Base-by-base conservation (phyloP, 495 filamentous ascomycete genomes). In the Apodospora peruviana region DNA sequence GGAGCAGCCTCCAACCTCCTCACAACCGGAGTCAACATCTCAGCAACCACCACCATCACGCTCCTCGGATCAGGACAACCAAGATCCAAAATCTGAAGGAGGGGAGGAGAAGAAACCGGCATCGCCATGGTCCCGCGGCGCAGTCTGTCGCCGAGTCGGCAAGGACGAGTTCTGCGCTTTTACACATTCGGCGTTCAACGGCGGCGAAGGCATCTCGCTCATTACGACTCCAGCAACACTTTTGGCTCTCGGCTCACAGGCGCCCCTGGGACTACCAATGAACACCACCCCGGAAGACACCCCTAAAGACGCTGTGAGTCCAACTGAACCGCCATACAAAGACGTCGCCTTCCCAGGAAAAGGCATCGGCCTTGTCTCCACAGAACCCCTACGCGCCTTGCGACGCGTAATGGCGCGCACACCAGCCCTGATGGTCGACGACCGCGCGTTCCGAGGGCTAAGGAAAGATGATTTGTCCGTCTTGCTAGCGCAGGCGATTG, bases 371-470 rank as follows among this genome's bases (percentile, higher is more conserved):
- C 47, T 69, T 3, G 56, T 69, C 22, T 59, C 66, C 1, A 58
- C 49, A 7, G 38, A 50, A 10, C 49, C 46, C 5, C 64, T 69
- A 36, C 53, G 46, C 24, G 35, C 53, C 5, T 62, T 58, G 2
- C 50, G 61, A 39, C 57, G 52, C 10, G 36, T 69, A 40, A 67
- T 67, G 58, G 53, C 52, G 4, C 51, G 45, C 2, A 66, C 60
- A 3, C 61, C 64, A 3, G 55, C 51, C 4, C 25, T 69, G 4
- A 64, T 67, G 60, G 57, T 69, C 12, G 62, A 66, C 50, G 60
- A 63, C 36, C 52, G 45, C 18, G 62, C 64, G 3, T 48, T 61
- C 9, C 41, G 52, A 19, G 49, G 39, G 0, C n/a, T 67, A 19
- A 41, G 53, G 16, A 45, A 27, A 40, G 51, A 48, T 2, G 50